Conservation (phyloP, 768 basidiomycete species). For the Leccinum olivaceopallidum region DNA sequence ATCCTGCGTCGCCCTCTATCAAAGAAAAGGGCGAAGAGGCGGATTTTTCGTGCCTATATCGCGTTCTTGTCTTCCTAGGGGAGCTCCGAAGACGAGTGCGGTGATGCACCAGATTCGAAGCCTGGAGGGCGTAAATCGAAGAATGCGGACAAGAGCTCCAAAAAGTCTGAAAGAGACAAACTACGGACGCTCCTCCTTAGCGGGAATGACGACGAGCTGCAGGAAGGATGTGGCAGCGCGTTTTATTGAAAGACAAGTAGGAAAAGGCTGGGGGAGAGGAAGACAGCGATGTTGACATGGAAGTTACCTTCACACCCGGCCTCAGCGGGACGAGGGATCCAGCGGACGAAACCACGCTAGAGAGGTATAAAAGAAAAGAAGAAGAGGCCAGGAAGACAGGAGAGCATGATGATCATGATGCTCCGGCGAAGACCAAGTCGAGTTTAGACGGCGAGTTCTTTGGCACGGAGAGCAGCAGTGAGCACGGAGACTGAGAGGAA, state of each 20-base stretch:
- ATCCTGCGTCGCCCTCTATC: slow-evolving; percentile 78
- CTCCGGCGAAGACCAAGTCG: slow-evolving; percentile 12
- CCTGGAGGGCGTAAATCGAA: slow-evolving; percentile 11
- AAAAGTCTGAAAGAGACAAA: slow-evolving; percentile 58
- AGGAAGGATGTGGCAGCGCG: slow-evolving; percentile 78
- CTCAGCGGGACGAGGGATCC: slow-evolving; percentile 55
- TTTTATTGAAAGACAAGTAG: slow-evolving; percentile 24
- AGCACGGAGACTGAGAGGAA: too few relatives aligned
- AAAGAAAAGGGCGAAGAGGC: slow-evolving; percentile 82
- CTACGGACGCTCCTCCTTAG: slow-evolving; percentile 76
- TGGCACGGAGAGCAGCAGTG: slow-evolving; percentile 42
- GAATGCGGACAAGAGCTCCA: slow-evolving; percentile 24
- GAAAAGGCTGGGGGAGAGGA: slow-evolving; percentile 24
- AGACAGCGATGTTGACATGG: slow-evolving; percentile 71
- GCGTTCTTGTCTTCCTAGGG: slow-evolving; percentile 67
- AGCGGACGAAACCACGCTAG: slow-evolving; percentile 81
- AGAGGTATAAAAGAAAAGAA: slow-evolving; percentile 86
- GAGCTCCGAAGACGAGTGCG: slow-evolving; percentile 39
- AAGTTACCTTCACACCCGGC: slow-evolving; percentile 93
- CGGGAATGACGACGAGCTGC: slow-evolving; percentile 63
- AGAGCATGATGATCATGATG: slow-evolving; percentile 23
- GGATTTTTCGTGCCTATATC: slow-evolving; percentile 80
- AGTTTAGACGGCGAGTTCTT: slow-evolving; percentile 76
- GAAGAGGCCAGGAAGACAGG: slow-evolving; percentile 49
- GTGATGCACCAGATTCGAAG: background rate